These are phyloP conservation scores for rapeseed (Brassica napus) DNA, from an alignment of 345 rosid genomes.

Conservation along the genomic window Da-Ae NC_063442.1:43861001-43861500, in stretches of 20 bases:
- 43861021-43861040: constrained; percentile 16
- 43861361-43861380: constrained; percentile 59
- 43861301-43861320: constrained; percentile 92
- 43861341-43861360: constrained; percentile 56
- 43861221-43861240: constrained; percentile 76
- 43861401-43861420: constrained; percentile 59
- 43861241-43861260: constrained; percentile 66
- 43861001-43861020: constrained; percentile 17
- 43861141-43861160: constrained; percentile 87
- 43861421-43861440: constrained; percentile 68
- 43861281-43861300: constrained; percentile 65
- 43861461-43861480: constrained; percentile 66
- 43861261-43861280: constrained; percentile 87
- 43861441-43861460: constrained; percentile 79
- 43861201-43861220: constrained; percentile 69
- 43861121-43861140: constrained; percentile 75
- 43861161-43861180: constrained; percentile 89
- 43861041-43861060: constrained; percentile 22
- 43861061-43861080: constrained; percentile 50
- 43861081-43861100: constrained; percentile 72
- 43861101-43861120: constrained; percentile 83
- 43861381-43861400: constrained; percentile 68
- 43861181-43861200: constrained; percentile 71
- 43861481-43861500: constrained; percentile 44
- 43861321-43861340: constrained; percentile 70